Base-by-base conservation (phyloP, 2,329 filamentous ascomycete genomes). In the Podosphaera xanthii region DNA sequence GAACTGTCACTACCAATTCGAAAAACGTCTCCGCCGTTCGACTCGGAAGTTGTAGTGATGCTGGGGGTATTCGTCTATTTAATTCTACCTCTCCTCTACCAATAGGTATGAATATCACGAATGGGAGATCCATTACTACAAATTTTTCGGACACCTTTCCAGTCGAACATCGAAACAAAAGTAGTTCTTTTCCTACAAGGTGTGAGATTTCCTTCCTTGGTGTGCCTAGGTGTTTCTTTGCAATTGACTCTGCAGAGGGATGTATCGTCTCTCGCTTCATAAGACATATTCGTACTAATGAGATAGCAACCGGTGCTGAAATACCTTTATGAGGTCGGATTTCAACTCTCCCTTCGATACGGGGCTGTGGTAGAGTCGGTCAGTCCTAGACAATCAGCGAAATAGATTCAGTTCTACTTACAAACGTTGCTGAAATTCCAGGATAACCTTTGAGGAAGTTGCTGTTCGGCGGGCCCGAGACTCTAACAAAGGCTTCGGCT, bases 311-410 rank as follows among this genome's bases (percentile, higher is more conserved):
- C 49, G 92, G 89, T 66, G 89, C 89, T 22, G 89, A 91, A 67
- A 86, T 83, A 62, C 92, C 91, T 62, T 84, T 78, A 59, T 82
- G 83, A 49, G 92, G 92, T 61, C 92, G 82, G 67, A 98, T 92
- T 74, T 97, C 92, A 70, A 98, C 92, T 70, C 92, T 94, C 67
- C 92, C 92, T 76, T 96, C 91, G 74, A 98, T 91, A 70, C 92
- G 86, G 68, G 92, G 92, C 88, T 96, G 69, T 42, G 50, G 49
- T 59, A 55, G 44, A 55, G 56, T n/a, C 8, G 2, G 59, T 64
- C 52, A 64, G 58, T 53, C 63, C 64, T 59, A 7, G 34, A 36
- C 34, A 22, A 10, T n/a, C 33, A 44, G 34, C 31, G 4, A 9
- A 44, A 35, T 7, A 52, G 49, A 38, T 30, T n/a, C 12, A 42